These are phyloP conservation scores for Hydnomerulius pinastri DNA, from an alignment of 768 basidiomycete species.

Conservation along the genomic window DNA sequence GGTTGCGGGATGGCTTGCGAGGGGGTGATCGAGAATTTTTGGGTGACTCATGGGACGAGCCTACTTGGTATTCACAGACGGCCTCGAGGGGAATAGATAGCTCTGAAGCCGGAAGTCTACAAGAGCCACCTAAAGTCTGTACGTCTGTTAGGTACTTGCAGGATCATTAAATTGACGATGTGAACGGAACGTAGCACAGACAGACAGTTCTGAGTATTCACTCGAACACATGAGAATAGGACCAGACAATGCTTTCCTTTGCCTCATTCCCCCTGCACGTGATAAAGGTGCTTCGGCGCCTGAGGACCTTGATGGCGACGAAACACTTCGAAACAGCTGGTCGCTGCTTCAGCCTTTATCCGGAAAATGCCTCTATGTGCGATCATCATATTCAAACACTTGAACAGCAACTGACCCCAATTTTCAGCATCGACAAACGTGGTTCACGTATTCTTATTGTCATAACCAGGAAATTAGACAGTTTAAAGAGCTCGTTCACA, in stretches of 20 bases:
- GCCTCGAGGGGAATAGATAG: slow-evolving; percentile 63
- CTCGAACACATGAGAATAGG: slow-evolving; percentile 80
- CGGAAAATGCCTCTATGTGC: slow-evolving; percentile 84
- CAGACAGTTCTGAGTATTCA: slow-evolving; percentile 41
- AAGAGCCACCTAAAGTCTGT: slow-evolving; percentile 33
- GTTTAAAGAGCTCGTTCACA: slow-evolving; percentile 80
- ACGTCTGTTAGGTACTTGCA: slow-evolving; percentile 32
- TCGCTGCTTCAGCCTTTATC: slow-evolving; percentile 76
- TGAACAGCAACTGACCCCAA: slow-evolving; percentile 33
- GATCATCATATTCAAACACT: slow-evolving; percentile 38
- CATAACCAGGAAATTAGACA: slow-evolving; percentile 95
- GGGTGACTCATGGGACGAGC: slow-evolving; percentile 56
- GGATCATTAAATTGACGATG: slow-evolving; percentile 13
- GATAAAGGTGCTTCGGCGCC: slow-evolving; percentile 42
- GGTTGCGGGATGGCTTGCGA: slow-evolving; percentile 70
- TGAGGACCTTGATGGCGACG: slow-evolving; percentile 59
- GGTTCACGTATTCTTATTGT: slow-evolving; percentile 98
- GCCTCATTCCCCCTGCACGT: slow-evolving; percentile 71
- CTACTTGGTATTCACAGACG: slow-evolving; percentile 38
- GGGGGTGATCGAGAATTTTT: slow-evolving; percentile 82
- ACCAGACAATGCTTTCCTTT: slow-evolving; percentile 68
- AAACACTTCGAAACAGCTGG: slow-evolving; percentile 77
- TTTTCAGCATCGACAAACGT: slow-evolving; percentile 76
- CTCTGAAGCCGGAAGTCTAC: slow-evolving; percentile 39
- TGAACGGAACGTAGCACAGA: slow-evolving; percentile 20